A percentile compares a stretch with the other conserved stretches of the same genome.
Evolutionary conservation across 2,329 filamentous ascomycete species (phyloP).

Genomic region (Sporothrix phasma): DNA sequence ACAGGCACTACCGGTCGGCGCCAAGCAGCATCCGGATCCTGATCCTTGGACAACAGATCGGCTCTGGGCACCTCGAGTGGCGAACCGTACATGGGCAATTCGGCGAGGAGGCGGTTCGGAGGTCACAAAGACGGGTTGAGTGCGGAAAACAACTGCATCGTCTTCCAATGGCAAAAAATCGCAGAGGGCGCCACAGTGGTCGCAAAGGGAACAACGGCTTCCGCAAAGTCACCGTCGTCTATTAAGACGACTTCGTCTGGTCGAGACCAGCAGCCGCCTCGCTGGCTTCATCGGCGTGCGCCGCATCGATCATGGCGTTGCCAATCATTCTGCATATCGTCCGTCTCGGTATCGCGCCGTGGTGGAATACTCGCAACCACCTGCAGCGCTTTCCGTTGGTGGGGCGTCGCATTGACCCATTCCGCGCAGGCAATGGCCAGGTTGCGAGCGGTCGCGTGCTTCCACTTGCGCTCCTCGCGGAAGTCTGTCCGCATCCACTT

Average conservation of each 20-base stretch:
- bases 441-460: conserved; percentile 67
- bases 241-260: conserved; percentile 36
- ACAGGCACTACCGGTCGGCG: conserved; percentile 68
- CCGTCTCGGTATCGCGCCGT: conserved; percentile 2
- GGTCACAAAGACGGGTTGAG: conserved; percentile 62
- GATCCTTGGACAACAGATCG: conserved; percentile 47
- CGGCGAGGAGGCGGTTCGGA: conserved; percentile 67
- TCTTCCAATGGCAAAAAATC: conserved; percentile 74
- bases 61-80: conserved; percentile 49
- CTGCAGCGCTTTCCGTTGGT: conserved; percentile 58
- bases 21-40: conserved; percentile 62
- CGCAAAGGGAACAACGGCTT: conserved; percentile 23
- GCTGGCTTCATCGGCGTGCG: conserved; percentile 3
- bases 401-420: conserved; percentile 57
- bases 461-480: conserved; percentile 89
- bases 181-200: conserved; percentile 58
- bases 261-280: conserved; percentile 30
- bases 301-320: conserved; percentile 19
- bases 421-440: conserved; percentile 76
- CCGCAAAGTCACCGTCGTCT: conserved; percentile 27
- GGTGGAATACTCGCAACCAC: conserved; percentile 47
- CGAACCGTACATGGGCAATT: conserved; percentile 70
- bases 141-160: conserved; percentile 71
- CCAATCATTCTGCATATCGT: conserved; percentile 16
- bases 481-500: conserved; percentile 99